Base-by-base conservation (phyloP, 2,329 filamentous ascomycete genomes). In the Botrytis paeoniae region DNA sequence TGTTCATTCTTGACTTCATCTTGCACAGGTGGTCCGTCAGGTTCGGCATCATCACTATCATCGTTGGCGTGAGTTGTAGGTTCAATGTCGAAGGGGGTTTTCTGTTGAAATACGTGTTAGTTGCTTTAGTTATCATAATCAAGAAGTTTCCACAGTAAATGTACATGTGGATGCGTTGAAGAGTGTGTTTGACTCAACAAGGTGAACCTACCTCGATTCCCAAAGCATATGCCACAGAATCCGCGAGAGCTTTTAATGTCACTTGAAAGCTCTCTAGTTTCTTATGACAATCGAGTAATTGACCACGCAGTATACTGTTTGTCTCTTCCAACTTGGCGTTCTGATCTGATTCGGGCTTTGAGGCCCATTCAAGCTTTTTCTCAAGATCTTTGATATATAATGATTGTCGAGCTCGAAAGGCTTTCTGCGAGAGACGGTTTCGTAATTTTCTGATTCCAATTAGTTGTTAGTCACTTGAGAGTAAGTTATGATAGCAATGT, bases 231-330 rank as follows among this genome's bases (percentile, higher is more conserved):
- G 70, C 70, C 29, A 71, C 70, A 16, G 70, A 71, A 29, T 71
- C 70, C 18, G 70, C 70, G 20, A 71, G 48, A 9, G 70, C 61
- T 59, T 59, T 71, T 18, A 71, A 22, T 20, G 70, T 71, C 45
- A 71, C 70, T 18, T 71, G 70, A 25, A 71, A 71, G 16, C 70
- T 71, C 54, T 71, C 70, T 29, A 71, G 14, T 29, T 71, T 71
- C 54, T 71, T 71, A 10, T 71, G 70, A 25, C 70, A 71, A 35
- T 71, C 70, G n/a, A 71, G 70, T 20, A 71, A 48, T 45, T 71
- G 70, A 16, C 32, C 16, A 9, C 70, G 70, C 29, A 71, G 25
- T 12, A 51, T 59, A 9, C 45, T 43, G 25, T 71, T 71, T 20
- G 70, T 71, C 22, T 66, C 70, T 45, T 71, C 70, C 45, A 71